A percentile compares a stretch with the other conserved stretches of the same genome.
phyloP scores from a whole-genome alignment of 129 eudicot species.

The Sambucus nigra region DNA sequence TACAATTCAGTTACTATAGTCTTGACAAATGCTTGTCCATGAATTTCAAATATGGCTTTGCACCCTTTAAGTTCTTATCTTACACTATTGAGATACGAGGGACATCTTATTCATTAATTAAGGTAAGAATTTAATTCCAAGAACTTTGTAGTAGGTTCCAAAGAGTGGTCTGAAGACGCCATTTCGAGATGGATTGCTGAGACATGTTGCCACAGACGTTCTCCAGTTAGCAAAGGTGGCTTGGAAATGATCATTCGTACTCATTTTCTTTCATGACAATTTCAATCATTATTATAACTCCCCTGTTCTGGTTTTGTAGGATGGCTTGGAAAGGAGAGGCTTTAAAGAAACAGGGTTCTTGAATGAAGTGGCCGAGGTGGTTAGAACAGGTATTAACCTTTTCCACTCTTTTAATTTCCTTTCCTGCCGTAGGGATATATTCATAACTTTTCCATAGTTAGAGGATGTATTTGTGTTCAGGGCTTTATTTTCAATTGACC shows the following conservation, averaged over 20 bases:
- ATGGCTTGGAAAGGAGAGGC: constrained; percentile 96
- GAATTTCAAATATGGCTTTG: background rate
- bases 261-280: background rate
- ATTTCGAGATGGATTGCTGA: constrained; percentile 85
- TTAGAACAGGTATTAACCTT: constrained; percentile 54
- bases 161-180: constrained; percentile 83
- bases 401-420: background rate
- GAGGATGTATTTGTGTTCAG: background rate
- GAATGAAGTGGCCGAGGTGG: constrained; percentile 90
- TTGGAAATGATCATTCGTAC: constrained; percentile 5
- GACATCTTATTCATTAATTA: background rate
- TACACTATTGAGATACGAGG: background rate
- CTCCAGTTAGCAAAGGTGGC: constrained; percentile 72
- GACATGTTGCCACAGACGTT: constrained; percentile 85
- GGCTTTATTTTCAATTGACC: too few relatives aligned
- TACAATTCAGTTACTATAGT: background rate
- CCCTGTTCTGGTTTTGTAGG: constrained; percentile 26
- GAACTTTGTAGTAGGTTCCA: constrained; percentile 51
- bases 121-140: background rate
- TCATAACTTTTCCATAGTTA: background rate
- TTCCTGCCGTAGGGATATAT: background rate
- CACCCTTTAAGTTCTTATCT: background rate
- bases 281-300: background rate
- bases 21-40: background rate
- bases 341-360: constrained; percentile 84